A percentile compares a stretch with the other conserved stretches of the same genome.
Evolutionary conservation across 2,329 filamentous ascomycete species (phyloP).

Genomic region (Monilinia aucupariae): DNA sequence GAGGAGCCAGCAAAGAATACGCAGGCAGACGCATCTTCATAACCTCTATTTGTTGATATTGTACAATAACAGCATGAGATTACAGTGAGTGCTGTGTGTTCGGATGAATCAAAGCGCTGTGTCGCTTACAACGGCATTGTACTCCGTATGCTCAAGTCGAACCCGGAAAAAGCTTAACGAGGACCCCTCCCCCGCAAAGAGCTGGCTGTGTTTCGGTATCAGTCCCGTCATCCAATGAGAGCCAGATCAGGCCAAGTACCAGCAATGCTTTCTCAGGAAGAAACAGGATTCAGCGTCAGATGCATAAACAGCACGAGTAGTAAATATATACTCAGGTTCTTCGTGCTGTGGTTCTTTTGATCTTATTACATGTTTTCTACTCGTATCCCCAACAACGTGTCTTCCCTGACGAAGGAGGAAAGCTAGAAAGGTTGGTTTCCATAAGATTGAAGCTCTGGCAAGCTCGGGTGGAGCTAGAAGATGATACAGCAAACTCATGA

Average conservation of each 20-base stretch:
- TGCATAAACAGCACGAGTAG: not conserved
- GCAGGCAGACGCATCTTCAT: slow-evolving; percentile 31
- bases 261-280: no score
- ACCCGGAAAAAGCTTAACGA: no score
- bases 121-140: not conserved
- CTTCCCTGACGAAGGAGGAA: not conserved
- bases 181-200: slow-evolving; percentile 11
- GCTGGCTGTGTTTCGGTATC: not conserved
- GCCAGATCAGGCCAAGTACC: no score
- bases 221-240: no score
- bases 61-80: not conserved
- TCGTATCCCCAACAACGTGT: not conserved
- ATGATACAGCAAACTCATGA: not conserved
- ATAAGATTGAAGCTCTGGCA: not conserved
- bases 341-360: not conserved
- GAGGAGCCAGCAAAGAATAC: slow-evolving; percentile 28
- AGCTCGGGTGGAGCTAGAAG: not conserved
- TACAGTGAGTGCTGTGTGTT: not conserved
- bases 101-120: not conserved
- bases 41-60: slow-evolving; percentile 15
- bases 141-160: not conserved
- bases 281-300: not conserved
- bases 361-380: not conserved
- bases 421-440: no score
- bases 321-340: not conserved